Conservation (phyloP, 352 stramenopile species). For the Phytophthora cactorum region DNA sequence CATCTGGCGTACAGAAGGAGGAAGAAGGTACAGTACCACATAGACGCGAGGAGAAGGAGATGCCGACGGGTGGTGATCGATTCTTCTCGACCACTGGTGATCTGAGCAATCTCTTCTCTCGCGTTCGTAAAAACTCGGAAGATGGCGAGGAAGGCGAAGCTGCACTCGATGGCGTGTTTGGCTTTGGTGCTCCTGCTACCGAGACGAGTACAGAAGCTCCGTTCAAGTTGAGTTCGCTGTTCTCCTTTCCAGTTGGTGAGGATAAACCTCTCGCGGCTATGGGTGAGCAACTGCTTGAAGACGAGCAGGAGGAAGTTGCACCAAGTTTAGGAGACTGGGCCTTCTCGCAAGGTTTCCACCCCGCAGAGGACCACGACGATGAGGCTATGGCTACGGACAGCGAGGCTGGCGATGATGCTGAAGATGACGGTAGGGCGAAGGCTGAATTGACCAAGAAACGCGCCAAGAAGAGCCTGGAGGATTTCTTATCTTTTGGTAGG, state of each 20-base stretch:
- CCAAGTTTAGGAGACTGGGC: conserved; percentile 21
- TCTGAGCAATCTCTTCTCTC: conserved; percentile 74
- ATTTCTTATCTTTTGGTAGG: conserved; percentile 70
- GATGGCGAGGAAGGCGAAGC: conserved; percentile 78
- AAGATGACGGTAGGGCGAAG: conserved; percentile 30
- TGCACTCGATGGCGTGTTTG: conserved; percentile 75
- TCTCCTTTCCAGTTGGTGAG: conserved; percentile 61
- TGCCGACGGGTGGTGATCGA: conserved; percentile 63
- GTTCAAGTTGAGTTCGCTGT: conserved; percentile 82
- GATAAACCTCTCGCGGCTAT: conserved; percentile 52
- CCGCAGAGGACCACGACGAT: conserved; percentile 31
- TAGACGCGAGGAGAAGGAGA: conserved; percentile 51
- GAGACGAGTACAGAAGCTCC: conserved; percentile 16
- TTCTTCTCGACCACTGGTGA: conserved; percentile 72
- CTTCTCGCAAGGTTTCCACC: conserved; percentile 30
- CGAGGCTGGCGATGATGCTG: conserved; percentile 43
- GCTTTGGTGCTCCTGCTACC: conserved; percentile 18
- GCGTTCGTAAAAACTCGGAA: conserved; percentile 85
- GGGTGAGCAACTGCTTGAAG: conserved; percentile 61
- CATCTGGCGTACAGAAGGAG: conserved; percentile 29
- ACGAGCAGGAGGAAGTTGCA: conserved; percentile 34
- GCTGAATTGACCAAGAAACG: conserved; percentile 28
- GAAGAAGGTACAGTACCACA: conserved; percentile 10
- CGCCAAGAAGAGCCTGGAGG: conserved; percentile 54
- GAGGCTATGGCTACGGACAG: conserved; percentile 44